Conservation (phyloP, 1,284 basidiomycete genomes). For the Leucoagaricus sp. region DNA sequence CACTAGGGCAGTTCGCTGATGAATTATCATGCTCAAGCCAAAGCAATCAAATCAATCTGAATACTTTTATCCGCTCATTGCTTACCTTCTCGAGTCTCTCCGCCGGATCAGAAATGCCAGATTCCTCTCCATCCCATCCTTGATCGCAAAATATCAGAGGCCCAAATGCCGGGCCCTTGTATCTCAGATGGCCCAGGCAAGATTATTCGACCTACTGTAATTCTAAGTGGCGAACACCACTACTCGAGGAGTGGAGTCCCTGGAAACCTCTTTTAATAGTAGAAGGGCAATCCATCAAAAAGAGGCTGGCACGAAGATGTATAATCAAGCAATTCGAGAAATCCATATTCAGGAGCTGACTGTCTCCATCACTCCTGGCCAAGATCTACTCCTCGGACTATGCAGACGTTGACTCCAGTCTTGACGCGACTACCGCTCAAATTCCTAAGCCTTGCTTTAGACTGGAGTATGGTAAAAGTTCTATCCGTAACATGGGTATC, state of each 20-base stretch:
- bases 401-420: not conserved
- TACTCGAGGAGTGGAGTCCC: not conserved
- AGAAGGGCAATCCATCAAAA: too few species aligned
- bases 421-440: slow-evolving; percentile 5
- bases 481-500: slow-evolving; percentile 46
- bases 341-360: slow-evolving; percentile 32
- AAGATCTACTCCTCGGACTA: slow-evolving; percentile 39
- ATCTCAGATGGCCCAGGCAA: too few species aligned
- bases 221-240: slow-evolving; percentile 26
- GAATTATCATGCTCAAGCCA: too few species aligned
- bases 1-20: too few species aligned
- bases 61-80: too few species aligned
- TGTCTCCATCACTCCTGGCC: slow-evolving; percentile 32
- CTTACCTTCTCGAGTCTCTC: not conserved
- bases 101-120: not conserved
- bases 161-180: not conserved
- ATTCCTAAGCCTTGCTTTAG: slow-evolving; percentile 27
- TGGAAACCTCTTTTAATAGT: not conserved
- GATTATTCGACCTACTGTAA: slow-evolving; percentile 28
- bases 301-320: not conserved
- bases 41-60: too few species aligned
- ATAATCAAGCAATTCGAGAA: slow-evolving; percentile 30
- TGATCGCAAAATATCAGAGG: not conserved
- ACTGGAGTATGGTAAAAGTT: slow-evolving; percentile 35
- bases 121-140: not conserved